phyloP scores from a whole-genome alignment of 2,329 filamentous ascomycete genomes.

The Colletotrichum orchidophilum region DNA sequence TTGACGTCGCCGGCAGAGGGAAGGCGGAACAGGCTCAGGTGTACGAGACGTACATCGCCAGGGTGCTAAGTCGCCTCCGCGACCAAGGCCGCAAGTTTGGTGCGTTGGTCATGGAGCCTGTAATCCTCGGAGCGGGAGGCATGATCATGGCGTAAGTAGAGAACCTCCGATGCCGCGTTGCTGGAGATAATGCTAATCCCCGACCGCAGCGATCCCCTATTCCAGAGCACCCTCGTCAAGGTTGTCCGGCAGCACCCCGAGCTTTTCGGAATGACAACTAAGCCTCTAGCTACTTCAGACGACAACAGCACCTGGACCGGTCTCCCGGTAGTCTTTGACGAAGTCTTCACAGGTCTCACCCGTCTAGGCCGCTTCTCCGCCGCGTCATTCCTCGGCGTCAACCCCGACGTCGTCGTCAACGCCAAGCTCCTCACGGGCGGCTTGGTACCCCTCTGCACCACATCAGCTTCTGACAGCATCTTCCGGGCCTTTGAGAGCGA shows the following conservation, averaged over 20 bases:
- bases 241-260: constrained; percentile 69
- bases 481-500: constrained; percentile 76
- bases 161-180: neutral
- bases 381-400: constrained; percentile 72
- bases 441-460: constrained; percentile 79
- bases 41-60: constrained; percentile 70
- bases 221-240: constrained; percentile 76
- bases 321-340: constrained; percentile 83
- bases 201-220: constrained; percentile 77
- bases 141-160: constrained; percentile 79
- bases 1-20: constrained; percentile 64
- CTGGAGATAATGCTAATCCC: constrained; percentile 20
- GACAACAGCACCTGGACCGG: constrained; percentile 68
- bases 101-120: constrained; percentile 81
- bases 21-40: constrained; percentile 52
- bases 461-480: constrained; percentile 77
- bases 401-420: constrained; percentile 82
- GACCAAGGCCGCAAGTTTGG: constrained; percentile 74
- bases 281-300: constrained; percentile 22
- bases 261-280: constrained; percentile 56
- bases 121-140: constrained; percentile 83
- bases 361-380: constrained; percentile 79
- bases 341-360: constrained; percentile 88
- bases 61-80: constrained; percentile 61
- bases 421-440: constrained; percentile 88